These are phyloP conservation scores for Calonectria pteridis DNA, from an alignment of 2,329 filamentous ascomycete species.

Conservation along the genomic window DNA sequence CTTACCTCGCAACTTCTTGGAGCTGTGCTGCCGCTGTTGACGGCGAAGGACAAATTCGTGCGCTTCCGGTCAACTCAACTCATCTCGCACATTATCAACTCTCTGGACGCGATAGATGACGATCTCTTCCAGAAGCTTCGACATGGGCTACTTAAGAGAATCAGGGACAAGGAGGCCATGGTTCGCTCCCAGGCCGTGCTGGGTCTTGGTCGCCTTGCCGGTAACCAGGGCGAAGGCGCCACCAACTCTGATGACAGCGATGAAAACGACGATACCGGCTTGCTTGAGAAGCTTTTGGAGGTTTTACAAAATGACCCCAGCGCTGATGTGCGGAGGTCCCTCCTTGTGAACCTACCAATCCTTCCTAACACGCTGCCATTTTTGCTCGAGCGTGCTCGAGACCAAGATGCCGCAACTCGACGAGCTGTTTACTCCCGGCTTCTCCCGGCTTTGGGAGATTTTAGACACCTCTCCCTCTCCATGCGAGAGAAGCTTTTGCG, in stretches of 20 bases:
- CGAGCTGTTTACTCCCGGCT: constrained; percentile 89
- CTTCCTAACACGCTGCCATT: constrained; percentile 85
- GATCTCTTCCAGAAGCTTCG: constrained; percentile 88
- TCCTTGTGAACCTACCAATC: constrained; percentile 92
- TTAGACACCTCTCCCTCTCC: constrained; percentile 90
- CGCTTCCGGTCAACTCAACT: constrained; percentile 92
- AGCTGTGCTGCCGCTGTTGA: constrained; percentile 79
- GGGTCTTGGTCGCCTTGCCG: constrained; percentile 86
- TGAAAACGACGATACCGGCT: constrained; percentile 71
- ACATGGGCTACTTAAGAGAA: constrained; percentile 82
- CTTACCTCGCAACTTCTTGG: constrained; percentile 82
- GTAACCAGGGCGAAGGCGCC: constrained; percentile 79
- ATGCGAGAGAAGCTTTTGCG: constrained; percentile 96
- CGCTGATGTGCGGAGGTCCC: constrained; percentile 89
- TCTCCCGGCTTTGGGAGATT: constrained; percentile 90
- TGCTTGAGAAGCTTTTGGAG: constrained; percentile 86
- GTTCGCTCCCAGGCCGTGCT: constrained; percentile 93
- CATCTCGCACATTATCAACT: constrained; percentile 92
- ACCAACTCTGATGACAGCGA: constrained; percentile 79
- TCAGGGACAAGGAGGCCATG: constrained; percentile 93
- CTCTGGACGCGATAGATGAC: constrained; percentile 91
- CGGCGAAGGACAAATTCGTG: constrained; percentile 91
- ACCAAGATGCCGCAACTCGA: constrained; percentile 86
- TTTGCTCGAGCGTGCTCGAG: constrained; percentile 89
- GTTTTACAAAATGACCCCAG: constrained; percentile 94